A percentile compares a stretch with the other conserved stretches of the same genome.
Evolutionary conservation across 2,329 filamentous ascomycete genomes (phyloP).

Genomic region (Dactylellina cionopaga): DNA sequence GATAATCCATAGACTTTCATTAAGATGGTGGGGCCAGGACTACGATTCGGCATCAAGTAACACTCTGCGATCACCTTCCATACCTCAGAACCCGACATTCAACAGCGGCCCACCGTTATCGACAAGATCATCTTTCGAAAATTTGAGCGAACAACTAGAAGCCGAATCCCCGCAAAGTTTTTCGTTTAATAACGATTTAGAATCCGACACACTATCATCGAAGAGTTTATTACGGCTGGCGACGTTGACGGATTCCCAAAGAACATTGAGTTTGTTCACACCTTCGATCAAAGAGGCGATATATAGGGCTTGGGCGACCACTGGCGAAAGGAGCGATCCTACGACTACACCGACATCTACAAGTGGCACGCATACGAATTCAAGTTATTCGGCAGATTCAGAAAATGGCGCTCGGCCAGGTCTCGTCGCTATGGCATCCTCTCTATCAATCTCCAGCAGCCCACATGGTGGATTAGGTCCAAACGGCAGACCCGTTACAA

Average conservation of each 20-base stretch:
- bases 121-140: slow-evolving; percentile 67
- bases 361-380: slow-evolving; percentile 60
- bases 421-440: slow-evolving; percentile 43
- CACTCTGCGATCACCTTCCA: slow-evolving; percentile 26
- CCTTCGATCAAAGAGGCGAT: slow-evolving; percentile 89
- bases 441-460: slow-evolving; percentile 45
- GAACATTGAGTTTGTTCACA: slow-evolving; percentile 89
- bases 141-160: slow-evolving; percentile 64
- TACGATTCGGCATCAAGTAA: slow-evolving; percentile 64
- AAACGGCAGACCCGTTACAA: slow-evolving; percentile 59
- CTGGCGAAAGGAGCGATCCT: slow-evolving; percentile 61
- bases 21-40: slow-evolving; percentile 89
- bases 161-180: slow-evolving; percentile 62
- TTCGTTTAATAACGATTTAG: slow-evolving; percentile 79
- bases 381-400: slow-evolving; percentile 77
- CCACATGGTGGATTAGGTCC: slow-evolving; percentile 48
- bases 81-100: slow-evolving; percentile 47
- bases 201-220: slow-evolving; percentile 86
- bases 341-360: slow-evolving; percentile 60
- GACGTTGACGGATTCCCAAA: slow-evolving; percentile 84
- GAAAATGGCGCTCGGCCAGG: slow-evolving; percentile 71
- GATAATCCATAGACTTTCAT: slow-evolving; percentile 90
- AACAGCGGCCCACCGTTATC: slow-evolving; percentile 48
- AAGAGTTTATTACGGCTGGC: slow-evolving; percentile 89
- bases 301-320: slow-evolving; percentile 89